Evolutionary conservation across 208 protist species (phyloP), one percentile per base, ranked within the genome.

Genomic region (Naegleria fowleri): DNA sequence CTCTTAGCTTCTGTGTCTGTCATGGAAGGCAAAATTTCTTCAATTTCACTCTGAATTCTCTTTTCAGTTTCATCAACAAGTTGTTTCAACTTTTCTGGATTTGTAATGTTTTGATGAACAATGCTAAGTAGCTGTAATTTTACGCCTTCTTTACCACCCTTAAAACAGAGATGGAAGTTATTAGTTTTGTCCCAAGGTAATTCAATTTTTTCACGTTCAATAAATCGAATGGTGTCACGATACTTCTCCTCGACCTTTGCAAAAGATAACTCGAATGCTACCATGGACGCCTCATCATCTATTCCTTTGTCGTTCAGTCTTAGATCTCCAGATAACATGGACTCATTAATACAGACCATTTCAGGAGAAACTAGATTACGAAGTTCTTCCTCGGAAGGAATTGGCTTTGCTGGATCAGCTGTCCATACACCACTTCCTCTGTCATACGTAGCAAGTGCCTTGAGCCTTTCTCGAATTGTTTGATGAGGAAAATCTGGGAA

Each of bases 161-260:
- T 40, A n/a, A 52, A 25, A 11, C 36, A 39, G 9, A 51, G 29
- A 38, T 43, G 13, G n/a, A 89, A 89, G n/a, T 89, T 89, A 41
- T 39, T 67, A 51, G 86, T 89, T 67, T 89, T 89, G 25, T 67
- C 41, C 86, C 86, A 89, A 67, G 86, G 86, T 67, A 40, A 51
- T 33, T 89, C 33, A 38, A 67, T 89, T 13, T 38, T 67, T 40
- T 89, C 86, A 25, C 36, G 55, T 40, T 89, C 86, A 5, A 89
- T 67, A 40, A 89, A 89, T 38, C 48, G 5, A 89, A 89, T 89
- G 7, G 48, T 40, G 39, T 89, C 86, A 43, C 85, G 13, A 58
- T 43, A 43, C 15, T 19, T 48, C 9, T 38, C 85, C 29, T 52
- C 84, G 0, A 87, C 19, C 51, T 55, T 43, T 38, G 84, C 19